These are phyloP conservation scores for Pedinophyceae sp. DNA, from an alignment of 139 green algal genomes.

Conservation along the genomic window DNA sequence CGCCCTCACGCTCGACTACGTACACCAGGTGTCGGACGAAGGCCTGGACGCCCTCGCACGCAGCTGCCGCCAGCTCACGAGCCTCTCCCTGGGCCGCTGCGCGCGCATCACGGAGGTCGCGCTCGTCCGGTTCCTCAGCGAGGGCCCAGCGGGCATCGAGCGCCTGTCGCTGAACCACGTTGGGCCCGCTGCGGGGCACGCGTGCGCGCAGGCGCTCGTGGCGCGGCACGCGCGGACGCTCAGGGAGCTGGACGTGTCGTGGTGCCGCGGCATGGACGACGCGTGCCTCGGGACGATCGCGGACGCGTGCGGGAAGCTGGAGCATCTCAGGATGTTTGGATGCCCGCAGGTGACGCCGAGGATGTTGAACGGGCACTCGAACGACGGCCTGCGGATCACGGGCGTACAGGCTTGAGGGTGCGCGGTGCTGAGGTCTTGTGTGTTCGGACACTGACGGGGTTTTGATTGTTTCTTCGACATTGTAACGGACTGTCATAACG, in stretches of 20 bases:
- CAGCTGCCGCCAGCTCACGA: constrained; percentile 4
- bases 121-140: no score
- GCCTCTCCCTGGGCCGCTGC: constrained; percentile 29
- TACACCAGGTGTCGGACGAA: constrained; percentile 19
- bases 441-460: no score
- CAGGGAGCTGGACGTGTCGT: no score
- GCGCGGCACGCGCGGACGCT: constrained; percentile 16
- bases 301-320: constrained; percentile 21
- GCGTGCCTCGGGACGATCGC: constrained; percentile 25
- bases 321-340: constrained; percentile 16
- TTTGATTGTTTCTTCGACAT: no score
- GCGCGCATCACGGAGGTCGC: constrained; percentile 19
- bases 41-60: not conserved
- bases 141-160: constrained; percentile 11
- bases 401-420: no score
- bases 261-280: constrained; percentile 19
- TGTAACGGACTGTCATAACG: no score
- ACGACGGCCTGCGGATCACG: constrained; percentile 18
- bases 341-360: constrained; percentile 19
- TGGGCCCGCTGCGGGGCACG: constrained; percentile 11
- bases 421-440: no score
- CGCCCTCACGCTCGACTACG: constrained; percentile 20
- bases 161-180: constrained; percentile 17
- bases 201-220: constrained; percentile 4
- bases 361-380: constrained; percentile 31